Evolutionary conservation across 768 basidiomycete genomes (phyloP), one percentile per base, ranked within the genome.

Genomic region (Pleurotus eryngii): DNA sequence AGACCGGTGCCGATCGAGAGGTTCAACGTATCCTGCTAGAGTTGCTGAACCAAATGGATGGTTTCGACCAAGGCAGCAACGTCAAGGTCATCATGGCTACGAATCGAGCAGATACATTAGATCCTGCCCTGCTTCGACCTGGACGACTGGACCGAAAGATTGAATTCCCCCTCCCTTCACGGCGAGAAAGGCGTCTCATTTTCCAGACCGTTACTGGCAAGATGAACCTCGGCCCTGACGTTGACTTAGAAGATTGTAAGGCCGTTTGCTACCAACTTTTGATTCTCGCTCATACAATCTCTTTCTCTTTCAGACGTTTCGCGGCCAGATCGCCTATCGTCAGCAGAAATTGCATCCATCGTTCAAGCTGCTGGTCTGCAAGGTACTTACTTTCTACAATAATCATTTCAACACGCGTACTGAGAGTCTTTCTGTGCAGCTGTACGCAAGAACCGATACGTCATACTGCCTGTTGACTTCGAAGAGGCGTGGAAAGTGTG

Each of bases 1-100:
- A 99, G 71, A 98, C 97, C 0, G 97, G 97, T 67, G 97, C 97
- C 8, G 97, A 99, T 74, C 83, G 97, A 59, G 97, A 99, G 76
- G 97, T 99, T 4, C 97, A 99, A 72, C 92, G 97, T 73, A 98
- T 99, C 67, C 72, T 99, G 61, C 85, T 99, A 11, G 97, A 99
- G 72, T 76, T 99, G 56, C 79, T 99, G 59, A 98, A 96, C 69
- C 97, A 99, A 68, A 99, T 99, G 97, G 97, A 99, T 66, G 97
- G 97, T 61, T 99, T 99, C 72, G 97, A 99, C 73, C 97, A 99
- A 72, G 90, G 90, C 3, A 95, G 93, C 69, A 98, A 95, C 65
- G 97, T 99, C 68, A 98, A 99, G 86, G 97, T 99, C 42, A 99
- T 99, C 70, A 98, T 98, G 97, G 97, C 97, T 24, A 99, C 97